These are phyloP conservation scores for Hygrophorus pudorinus DNA, from an alignment of 768 basidiomycete species.

Conservation along the genomic window DNA sequence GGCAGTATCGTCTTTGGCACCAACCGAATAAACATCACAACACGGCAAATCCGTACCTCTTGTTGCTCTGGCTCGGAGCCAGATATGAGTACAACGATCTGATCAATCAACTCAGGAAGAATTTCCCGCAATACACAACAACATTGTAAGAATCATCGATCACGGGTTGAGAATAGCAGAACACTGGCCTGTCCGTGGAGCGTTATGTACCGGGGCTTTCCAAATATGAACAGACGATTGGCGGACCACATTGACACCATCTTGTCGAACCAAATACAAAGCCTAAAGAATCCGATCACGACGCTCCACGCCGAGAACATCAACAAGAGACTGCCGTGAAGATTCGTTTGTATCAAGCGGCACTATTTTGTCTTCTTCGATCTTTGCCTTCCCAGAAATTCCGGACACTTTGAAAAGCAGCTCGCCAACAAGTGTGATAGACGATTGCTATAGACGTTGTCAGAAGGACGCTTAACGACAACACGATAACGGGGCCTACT, in stretches of 20 bases:
- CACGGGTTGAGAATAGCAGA: too few relatives aligned
- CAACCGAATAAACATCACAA: not conserved
- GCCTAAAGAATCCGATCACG: constrained; percentile 87
- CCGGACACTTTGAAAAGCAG: too few relatives aligned
- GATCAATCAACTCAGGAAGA: constrained; percentile 71
- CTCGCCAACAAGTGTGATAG: too few relatives aligned
- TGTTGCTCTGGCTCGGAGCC: constrained; percentile 77
- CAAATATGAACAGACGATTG: constrained; percentile 92
- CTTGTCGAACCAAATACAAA: constrained; percentile 89
- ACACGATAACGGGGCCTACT: constrained; percentile 94
- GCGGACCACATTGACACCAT: constrained; percentile 80
- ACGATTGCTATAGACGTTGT: too few relatives aligned
- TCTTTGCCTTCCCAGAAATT: constrained; percentile 36
- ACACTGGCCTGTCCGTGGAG: constrained; percentile 70
- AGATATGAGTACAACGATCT: constrained; percentile 71
- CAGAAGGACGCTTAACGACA: too few relatives aligned
- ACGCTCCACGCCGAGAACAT: constrained; percentile 81
- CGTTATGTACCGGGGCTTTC: constrained; percentile 96
- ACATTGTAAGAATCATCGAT: too few relatives aligned
- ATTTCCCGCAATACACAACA: constrained; percentile 68
- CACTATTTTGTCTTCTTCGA: constrained; percentile 61
- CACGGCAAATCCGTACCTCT: constrained; percentile 46
- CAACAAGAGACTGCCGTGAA: constrained; percentile 77
- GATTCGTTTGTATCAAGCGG: constrained; percentile 58
- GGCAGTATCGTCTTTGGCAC: constrained; percentile 40